Conservation (phyloP, 768 basidiomycete genomes). For the Leccinum boreale region DNA sequence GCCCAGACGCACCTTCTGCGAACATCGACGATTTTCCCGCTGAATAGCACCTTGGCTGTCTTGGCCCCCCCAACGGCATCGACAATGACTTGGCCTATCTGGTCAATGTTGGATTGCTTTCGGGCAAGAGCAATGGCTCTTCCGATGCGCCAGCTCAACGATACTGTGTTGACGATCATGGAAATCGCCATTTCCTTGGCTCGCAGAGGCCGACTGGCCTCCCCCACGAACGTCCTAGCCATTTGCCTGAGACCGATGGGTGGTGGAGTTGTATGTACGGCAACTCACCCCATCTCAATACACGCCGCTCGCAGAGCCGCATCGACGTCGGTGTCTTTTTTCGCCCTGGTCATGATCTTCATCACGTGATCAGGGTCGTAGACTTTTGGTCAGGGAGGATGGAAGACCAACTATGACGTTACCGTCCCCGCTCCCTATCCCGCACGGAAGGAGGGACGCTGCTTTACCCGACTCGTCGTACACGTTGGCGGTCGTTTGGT, state of each 20-base stretch:
- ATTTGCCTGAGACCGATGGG: background rate
- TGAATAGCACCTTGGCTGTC: slow-evolving; percentile 45
- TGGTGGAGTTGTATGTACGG: background rate
- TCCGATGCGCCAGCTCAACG: slow-evolving; percentile 62
- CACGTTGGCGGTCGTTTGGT: slow-evolving; percentile 32
- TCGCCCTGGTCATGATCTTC: slow-evolving; percentile 43
- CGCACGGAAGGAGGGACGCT: slow-evolving; percentile 30
- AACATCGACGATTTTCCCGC: slow-evolving; percentile 59
- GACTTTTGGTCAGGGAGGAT: background rate
- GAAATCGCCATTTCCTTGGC: slow-evolving; percentile 34
- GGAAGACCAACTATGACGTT: slow-evolving; percentile 29
- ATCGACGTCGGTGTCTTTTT: slow-evolving; percentile 43
- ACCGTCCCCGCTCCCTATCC: slow-evolving; percentile 38
- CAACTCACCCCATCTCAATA: slow-evolving; percentile 45
- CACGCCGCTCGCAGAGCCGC: slow-evolving; percentile 44
- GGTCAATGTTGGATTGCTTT: slow-evolving; percentile 42
- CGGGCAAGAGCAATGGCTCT: slow-evolving; percentile 52
- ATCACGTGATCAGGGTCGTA: slow-evolving; percentile 13
- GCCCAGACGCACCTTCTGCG: slow-evolving; percentile 27
- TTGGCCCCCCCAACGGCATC: slow-evolving; percentile 34
- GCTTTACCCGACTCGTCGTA: slow-evolving; percentile 26
- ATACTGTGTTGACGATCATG: slow-evolving; percentile 51
- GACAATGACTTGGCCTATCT: slow-evolving; percentile 34
- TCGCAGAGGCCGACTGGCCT: slow-evolving; percentile 40
- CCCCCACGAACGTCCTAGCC: slow-evolving; percentile 41